A percentile compares a stretch with the other conserved stretches of the same genome.
Conservation (phyloP, 2,329 filamentous ascomycete species). For the Hymenoscyphus scutula region DNA sequence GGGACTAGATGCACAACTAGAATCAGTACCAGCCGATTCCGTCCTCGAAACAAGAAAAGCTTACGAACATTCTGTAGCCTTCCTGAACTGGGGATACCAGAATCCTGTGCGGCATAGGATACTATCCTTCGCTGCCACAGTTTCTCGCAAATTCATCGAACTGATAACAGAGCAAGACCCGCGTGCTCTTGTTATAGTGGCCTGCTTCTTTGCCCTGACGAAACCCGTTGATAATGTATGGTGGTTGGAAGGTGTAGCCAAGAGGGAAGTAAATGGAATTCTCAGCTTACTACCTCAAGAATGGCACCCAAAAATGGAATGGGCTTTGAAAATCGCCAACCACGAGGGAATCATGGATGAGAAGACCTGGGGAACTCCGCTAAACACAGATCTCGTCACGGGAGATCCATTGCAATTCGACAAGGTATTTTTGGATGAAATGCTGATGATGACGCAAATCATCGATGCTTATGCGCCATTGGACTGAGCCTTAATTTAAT, state of each 20-base stretch:
- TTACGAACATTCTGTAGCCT: conserved; percentile 63
- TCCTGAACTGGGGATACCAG: conserved; percentile 64
- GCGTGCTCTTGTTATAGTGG: conserved; percentile 31
- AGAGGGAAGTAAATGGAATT: conserved; percentile 60
- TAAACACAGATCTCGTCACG: background rate
- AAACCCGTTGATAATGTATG: conserved; percentile 43
- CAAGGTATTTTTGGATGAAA: background rate
- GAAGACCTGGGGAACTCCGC: conserved; percentile 30
- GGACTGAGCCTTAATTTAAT: background rate
- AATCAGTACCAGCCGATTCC: conserved; percentile 27
- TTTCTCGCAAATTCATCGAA: conserved; percentile 59
- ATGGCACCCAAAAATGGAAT: conserved; percentile 36
- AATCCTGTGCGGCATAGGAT: conserved; percentile 57
- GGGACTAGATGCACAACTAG: conserved; percentile 56
- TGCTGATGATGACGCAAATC: conserved; percentile 1
- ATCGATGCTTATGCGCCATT: background rate
- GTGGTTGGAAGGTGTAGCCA: conserved; percentile 68
- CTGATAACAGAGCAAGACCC: conserved; percentile 56
- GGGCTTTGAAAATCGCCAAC: conserved; percentile 33
- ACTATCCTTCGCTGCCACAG: conserved; percentile 62
- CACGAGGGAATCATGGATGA: conserved; percentile 32
- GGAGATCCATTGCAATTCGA: background rate
- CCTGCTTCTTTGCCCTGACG: conserved; percentile 35
- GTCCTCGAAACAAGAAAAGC: conserved; percentile 47
- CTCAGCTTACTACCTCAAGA: conserved; percentile 29